Evolutionary conservation across 2,329 filamentous ascomycete species (phyloP), one percentile per base, ranked within the genome.

Genomic region (Grosmannia clavigera): DNA sequence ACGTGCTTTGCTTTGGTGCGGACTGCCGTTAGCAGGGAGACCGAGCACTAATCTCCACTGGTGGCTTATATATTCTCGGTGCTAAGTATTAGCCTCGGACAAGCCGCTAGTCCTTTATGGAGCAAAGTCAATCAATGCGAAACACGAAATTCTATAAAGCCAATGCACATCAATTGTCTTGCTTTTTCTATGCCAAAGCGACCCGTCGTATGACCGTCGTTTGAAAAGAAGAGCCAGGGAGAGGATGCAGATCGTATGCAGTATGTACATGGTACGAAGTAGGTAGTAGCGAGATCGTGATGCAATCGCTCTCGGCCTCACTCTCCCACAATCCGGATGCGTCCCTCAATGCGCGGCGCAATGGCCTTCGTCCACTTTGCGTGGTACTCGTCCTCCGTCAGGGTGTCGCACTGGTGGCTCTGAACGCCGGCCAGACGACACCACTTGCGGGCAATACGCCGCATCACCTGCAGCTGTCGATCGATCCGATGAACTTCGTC

Each of bases 281-380:
- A 31, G 29, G 5, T 7, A 31, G 5, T 40, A 3, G 6, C 6
- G 3, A 40, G 3, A 43, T 43, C 40, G 16, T 5, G 12, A 38
- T 19, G 35, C 31, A 33, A 38, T 3, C 27, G 29, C 19, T 27
- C 10, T 31, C n/a, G 19, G 22, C 43, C 10, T 43, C n/a, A 29
- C n/a, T 22, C 46, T 10, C 61, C 64, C 3, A 79, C 68, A 70
- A 78, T 79, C 38, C 69, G 70, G 51, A 95, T 95, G 55, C 90
- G 81, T 1, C 89, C 90, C 69, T 95, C 90, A 10, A 92, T 63
- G 60, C 81, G 80, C 0, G 91, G 91, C 60, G 86, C 83, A 70
- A 95, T 92, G 1, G 88, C 86, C 63, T 81, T 83, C 10, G 89
- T 92, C 90, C 90, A 95, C 64, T 86, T 80, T 38, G 87, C 83